Percentiles rank a stretch among this genome's conserved stretches.
Conservation (phyloP, 345 rosid species). For the Eucalyptus marginata region DNA sequence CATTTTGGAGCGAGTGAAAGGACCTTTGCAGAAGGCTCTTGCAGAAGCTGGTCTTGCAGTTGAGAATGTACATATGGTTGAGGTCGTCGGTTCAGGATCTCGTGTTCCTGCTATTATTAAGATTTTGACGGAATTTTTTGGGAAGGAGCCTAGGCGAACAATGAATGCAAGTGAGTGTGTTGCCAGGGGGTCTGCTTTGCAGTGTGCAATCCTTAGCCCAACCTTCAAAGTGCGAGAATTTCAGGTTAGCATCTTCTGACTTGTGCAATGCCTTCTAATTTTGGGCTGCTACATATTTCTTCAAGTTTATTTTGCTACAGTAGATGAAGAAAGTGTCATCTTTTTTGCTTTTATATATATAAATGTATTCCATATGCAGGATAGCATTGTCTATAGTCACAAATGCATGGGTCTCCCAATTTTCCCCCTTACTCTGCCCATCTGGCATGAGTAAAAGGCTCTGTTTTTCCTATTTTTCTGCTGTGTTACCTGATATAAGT, state of each 20-base stretch:
- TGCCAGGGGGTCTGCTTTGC: constrained; percentile 76
- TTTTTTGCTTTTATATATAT: neutral
- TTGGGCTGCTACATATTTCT: neutral
- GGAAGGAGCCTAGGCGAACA: constrained; percentile 95
- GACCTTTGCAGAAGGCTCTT: constrained; percentile 89
- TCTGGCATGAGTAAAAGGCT: neutral
- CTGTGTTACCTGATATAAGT: neutral
- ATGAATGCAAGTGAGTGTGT: constrained; percentile 99
- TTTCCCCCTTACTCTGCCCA: neutral
- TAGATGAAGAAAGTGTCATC: neutral
- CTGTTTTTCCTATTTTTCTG: neutral
- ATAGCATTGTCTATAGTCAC: neutral
- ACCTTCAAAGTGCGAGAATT: constrained; percentile 94
- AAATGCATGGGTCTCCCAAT: neutral
- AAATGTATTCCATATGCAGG: neutral
- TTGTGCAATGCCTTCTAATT: neutral
- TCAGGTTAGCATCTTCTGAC: constrained; percentile 41
- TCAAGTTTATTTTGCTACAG: neutral
- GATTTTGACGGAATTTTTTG: constrained; percentile 80
- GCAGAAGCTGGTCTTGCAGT: constrained; percentile 69
- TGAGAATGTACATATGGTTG: constrained; percentile 77
- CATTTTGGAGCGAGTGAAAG: constrained; percentile 88
- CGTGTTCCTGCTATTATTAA: constrained; percentile 77
- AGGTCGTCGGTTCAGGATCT: constrained; percentile 90
- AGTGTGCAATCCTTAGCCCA: constrained; percentile 98